Percentiles rank a stretch among this genome's conserved stretches.
Conservation (phyloP, 257 asterid species). For the Vinca minor region DNA sequence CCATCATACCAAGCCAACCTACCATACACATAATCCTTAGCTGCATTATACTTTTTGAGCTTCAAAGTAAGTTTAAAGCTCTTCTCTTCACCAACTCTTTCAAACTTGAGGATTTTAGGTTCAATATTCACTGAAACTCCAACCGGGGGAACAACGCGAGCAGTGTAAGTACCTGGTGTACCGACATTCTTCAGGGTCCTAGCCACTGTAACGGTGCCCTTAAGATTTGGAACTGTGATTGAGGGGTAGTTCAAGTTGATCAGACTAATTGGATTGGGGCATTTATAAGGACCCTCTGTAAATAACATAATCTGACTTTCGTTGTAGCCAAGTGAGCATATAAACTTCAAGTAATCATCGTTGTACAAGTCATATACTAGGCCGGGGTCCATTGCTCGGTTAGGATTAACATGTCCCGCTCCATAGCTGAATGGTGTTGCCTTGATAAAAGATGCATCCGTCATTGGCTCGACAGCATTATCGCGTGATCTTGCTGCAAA, state of each 20-base stretch:
- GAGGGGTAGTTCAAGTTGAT: constrained; percentile 75
- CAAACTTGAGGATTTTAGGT: constrained; percentile 41
- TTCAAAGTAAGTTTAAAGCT: constrained; percentile 11
- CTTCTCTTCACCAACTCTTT: constrained; percentile 25
- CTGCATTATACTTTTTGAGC: constrained; percentile 7
- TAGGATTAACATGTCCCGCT: constrained; percentile 79
- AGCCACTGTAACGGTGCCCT: constrained; percentile 37
- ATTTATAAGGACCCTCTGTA: constrained; percentile 26
- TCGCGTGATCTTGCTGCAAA: constrained; percentile 59
- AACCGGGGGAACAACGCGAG: constrained; percentile 37
- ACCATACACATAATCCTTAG: constrained; percentile 16
- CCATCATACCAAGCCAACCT: constrained; percentile 20
- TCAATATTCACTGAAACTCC: constrained; percentile 40
- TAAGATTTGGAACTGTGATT: constrained; percentile 62
- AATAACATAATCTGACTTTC: constrained; percentile 29
- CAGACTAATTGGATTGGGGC: constrained; percentile 35
- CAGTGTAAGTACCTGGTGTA: constrained; percentile 48
- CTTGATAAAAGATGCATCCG: constrained; percentile 38
- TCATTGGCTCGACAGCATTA: constrained; percentile 45
- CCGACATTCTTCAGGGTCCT: constrained; percentile 80
- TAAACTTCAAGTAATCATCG: constrained; percentile 51
- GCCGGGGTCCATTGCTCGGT: constrained; percentile 93
- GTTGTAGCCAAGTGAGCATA: constrained; percentile 61
- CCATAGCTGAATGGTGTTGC: constrained; percentile 84
- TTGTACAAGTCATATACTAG: constrained; percentile 57